Percentiles rank a stretch among this genome's conserved stretches.
phyloP scores from a whole-genome alignment of 202 grass and related monocot species.

The Elaeis oleifera region DNA sequence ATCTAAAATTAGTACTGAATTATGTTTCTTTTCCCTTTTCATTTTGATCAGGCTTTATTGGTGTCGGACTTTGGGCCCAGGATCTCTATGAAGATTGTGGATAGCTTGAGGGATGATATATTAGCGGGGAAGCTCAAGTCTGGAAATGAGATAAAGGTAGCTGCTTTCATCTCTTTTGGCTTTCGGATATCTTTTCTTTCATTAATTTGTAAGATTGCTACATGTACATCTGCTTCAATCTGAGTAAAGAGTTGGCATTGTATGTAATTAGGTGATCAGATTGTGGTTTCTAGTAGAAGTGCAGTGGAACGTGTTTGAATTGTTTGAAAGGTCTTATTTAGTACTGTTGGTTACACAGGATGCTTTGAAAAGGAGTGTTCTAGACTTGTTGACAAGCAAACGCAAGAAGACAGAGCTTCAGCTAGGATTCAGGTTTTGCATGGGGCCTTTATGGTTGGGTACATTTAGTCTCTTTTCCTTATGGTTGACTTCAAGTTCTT shows the following conservation, averaged over 20 bases:
- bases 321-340: too few species aligned
- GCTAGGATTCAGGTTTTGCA: constrained; percentile 68
- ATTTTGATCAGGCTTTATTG: constrained; percentile 48
- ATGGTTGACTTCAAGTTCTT: constrained; percentile 3
- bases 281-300: too few species aligned
- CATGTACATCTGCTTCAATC: too few species aligned
- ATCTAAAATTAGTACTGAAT: background rate
- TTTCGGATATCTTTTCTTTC: background rate
- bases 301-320: too few species aligned
- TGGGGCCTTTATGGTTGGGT: constrained; percentile 7
- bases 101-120: constrained; percentile 81
- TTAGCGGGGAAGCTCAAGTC: constrained; percentile 88
- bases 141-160: constrained; percentile 81
- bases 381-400: constrained; percentile 68
- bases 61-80: constrained; percentile 96
- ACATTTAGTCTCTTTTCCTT: background rate
- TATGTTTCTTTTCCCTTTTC: too few species aligned
- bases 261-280: too few species aligned
- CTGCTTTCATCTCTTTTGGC: background rate
- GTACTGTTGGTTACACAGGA: constrained; percentile 29
- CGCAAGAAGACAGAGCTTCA: constrained; percentile 73
- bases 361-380: constrained; percentile 64
- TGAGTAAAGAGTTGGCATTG: too few species aligned
- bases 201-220: constrained; percentile 2
- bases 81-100: constrained; percentile 86